Conservation (phyloP, 148 eudicot genomes). For the Rhododendron griersonianum region DNA sequence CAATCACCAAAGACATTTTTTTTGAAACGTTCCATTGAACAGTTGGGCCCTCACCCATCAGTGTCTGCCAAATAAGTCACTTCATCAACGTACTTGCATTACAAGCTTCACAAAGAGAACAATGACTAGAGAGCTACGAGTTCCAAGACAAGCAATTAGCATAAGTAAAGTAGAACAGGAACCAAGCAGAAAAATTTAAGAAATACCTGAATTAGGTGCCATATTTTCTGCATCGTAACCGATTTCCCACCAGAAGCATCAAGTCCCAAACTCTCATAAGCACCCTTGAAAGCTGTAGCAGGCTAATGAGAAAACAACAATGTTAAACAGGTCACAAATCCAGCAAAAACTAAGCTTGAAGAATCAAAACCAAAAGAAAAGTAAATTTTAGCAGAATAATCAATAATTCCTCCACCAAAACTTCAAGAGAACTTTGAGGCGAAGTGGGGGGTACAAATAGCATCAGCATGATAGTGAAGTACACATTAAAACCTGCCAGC, state of each 20-base stretch:
- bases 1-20: slow-evolving; percentile 76
- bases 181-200: not conserved
- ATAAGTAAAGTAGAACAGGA: not conserved
- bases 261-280: slow-evolving; percentile 65
- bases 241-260: slow-evolving; percentile 73
- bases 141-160: slow-evolving; percentile 4
- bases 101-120: slow-evolving; percentile 6
- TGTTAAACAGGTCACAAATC: too few species aligned
- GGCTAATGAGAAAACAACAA: slow-evolving; percentile 40
- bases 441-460: not conserved
- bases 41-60: slow-evolving; percentile 72
- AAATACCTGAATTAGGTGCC: slow-evolving; percentile 83
- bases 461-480: not conserved
- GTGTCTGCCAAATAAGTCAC: slow-evolving; percentile 35
- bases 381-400: not conserved
- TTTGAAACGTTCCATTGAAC: slow-evolving; percentile 51
- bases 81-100: not conserved
- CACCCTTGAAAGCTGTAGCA: slow-evolving; percentile 77
- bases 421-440: not conserved
- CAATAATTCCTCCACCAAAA: not conserved
- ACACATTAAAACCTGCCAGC: not conserved
- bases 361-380: too few species aligned
- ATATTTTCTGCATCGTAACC: slow-evolving; percentile 86
- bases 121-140: not conserved
- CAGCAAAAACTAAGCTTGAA: too few species aligned